Evolutionary conservation across 73 alveolate species (phyloP), one percentile per base, ranked within the genome.

Genomic region (Urostyla sp.): DNA sequence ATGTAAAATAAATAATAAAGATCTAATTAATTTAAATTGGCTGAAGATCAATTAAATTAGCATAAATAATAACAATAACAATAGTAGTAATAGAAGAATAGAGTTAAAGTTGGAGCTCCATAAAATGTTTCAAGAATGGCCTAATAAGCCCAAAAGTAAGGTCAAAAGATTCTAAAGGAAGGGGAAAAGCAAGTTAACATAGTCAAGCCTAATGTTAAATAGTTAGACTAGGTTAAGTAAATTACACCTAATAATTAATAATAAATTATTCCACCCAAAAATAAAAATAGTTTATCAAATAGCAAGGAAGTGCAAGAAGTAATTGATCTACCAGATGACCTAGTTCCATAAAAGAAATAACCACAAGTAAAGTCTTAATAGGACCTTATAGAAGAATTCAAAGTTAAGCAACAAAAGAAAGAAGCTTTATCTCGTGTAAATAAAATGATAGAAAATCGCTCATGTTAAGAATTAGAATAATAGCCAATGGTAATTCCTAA

Each of bases 51-150:
- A n/a, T n/a, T n/a, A n/a, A n/a, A n/a, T n/a, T n/a, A n/a, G n/a
- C n/a, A n/a, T n/a, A n/a, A n/a, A n/a, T n/a, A n/a, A n/a, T n/a
- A n/a, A n/a, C 35, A 59, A 21, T 36, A 32, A 36, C 13, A 59
- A 36, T 11, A 36, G 8, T 35, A 32, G n/a, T 55, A 52, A 28
- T 2, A 8, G 28, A 59, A 20, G 13, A 18, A 66, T 13, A 66
- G 80, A 66, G 80, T 66, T 7, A 66, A 66, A 26, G 4, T 49
- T 6, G 80, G 80, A 15, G 80, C 80, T 40, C 80, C 80, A 3
- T 2, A 6, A 20, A 40, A 66, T 21, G 66, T 66, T 30, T 16
- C 59, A 21, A 37, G 80, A 28, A 27, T 40, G 24, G 80, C 80
- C 5, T 44, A 66, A 44, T 24, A 40, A 51, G 80, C 80, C 21